These are phyloP conservation scores for Pseudopyrenochaeta lycopersici DNA, from an alignment of 2,329 filamentous ascomycete genomes.

Conservation along the genomic window DNA sequence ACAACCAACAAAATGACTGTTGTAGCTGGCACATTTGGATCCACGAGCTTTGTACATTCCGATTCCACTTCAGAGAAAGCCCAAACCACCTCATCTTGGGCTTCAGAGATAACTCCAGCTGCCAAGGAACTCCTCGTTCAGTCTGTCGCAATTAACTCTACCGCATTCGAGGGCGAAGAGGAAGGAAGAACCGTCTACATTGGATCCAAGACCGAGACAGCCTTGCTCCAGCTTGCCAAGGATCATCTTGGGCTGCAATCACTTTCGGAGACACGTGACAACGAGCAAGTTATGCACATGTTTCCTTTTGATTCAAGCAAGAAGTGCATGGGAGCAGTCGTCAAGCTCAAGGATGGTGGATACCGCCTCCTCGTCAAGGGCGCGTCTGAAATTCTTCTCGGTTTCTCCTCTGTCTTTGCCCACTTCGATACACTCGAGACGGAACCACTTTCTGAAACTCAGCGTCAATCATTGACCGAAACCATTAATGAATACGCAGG, in stretches of 20 bases:
- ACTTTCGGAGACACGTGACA: constrained; percentile 57
- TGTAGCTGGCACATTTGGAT: constrained; percentile 50
- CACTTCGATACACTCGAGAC: constrained; percentile 26
- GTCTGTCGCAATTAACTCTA: constrained; percentile 56
- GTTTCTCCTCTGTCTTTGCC: constrained; percentile 48
- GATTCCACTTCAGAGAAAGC: constrained; percentile 54
- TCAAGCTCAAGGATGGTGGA: constrained; percentile 56
- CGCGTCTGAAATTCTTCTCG: constrained; percentile 65
- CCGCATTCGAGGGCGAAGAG: constrained; percentile 59
- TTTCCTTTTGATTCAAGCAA: constrained; percentile 65
- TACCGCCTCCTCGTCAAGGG: constrained; percentile 65
- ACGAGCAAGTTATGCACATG: constrained; percentile 59
- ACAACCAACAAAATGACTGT: constrained; percentile 54
- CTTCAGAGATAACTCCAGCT: constrained; percentile 54
- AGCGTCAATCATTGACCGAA: constrained; percentile 29
- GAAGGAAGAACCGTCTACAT: constrained; percentile 60
- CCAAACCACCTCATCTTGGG: constrained; percentile 52
- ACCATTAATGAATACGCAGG: constrained; percentile 51
- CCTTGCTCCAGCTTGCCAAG: constrained; percentile 60
- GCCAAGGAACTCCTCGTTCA: constrained; percentile 38
- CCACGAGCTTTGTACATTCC: constrained; percentile 59
- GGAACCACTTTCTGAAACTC: constrained; percentile 21
- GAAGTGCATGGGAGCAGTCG: constrained; percentile 66
- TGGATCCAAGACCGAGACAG: constrained; percentile 67
- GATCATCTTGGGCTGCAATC: constrained; percentile 63